phyloP scores from a whole-genome alignment of 2,329 filamentous ascomycete genomes.

The Capronia epimyces region DNA sequence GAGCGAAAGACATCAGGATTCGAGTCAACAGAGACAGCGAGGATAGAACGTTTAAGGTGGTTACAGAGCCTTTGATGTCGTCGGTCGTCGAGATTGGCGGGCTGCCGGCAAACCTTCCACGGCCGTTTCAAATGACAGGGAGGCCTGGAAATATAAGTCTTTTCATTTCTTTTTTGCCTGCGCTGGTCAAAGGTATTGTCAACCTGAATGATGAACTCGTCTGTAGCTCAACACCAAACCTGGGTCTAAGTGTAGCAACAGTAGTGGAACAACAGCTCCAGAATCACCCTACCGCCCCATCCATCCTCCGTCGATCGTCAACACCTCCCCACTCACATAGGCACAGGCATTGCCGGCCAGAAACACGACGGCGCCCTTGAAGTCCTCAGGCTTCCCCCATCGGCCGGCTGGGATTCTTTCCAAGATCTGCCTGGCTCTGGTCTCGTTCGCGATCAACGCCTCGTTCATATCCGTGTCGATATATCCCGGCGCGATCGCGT shows the following conservation, averaged over 20 bases:
- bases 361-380: slow-evolving; percentile 48
- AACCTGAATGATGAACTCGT: not conserved
- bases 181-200: not conserved
- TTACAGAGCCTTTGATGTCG: too few relatives aligned
- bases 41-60: too few relatives aligned
- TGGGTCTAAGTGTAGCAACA: too few relatives aligned
- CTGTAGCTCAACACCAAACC: not conserved
- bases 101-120: slow-evolving; percentile 1
- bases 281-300: slow-evolving; percentile 21
- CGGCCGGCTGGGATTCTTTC: slow-evolving; percentile 75
- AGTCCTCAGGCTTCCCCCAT: slow-evolving; percentile 63
- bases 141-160: not conserved
- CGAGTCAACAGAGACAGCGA: not conserved
- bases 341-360: slow-evolving; percentile 42
- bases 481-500: slow-evolving; percentile 84
- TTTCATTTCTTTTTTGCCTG: not conserved
- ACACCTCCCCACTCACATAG: slow-evolving; percentile 46
- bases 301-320: slow-evolving; percentile 36
- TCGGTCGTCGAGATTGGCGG: not conserved
- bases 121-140: not conserved
- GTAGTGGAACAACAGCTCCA: too few relatives aligned
- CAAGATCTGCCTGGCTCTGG: slow-evolving; percentile 66
- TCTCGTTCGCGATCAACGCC: slow-evolving; percentile 68
- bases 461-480: slow-evolving; percentile 93
- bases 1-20: not conserved